These are phyloP conservation scores for Hericium rajendrae DNA, from an alignment of 768 basidiomycete species.

Conservation along the genomic window DNA sequence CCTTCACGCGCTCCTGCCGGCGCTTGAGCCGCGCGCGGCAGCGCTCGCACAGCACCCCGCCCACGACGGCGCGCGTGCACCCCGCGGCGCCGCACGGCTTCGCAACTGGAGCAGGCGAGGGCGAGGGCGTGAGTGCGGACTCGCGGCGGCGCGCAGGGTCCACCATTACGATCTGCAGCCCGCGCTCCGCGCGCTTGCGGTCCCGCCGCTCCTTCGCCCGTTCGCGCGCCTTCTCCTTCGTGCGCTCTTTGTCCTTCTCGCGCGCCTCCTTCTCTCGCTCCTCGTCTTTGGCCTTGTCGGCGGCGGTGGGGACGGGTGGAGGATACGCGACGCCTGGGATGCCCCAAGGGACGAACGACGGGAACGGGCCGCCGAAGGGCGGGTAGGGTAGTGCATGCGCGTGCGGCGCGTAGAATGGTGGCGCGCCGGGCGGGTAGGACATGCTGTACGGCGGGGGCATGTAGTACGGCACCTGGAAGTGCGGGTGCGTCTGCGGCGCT, in stretches of 20 bases:
- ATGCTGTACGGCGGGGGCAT: slow-evolving; percentile 27
- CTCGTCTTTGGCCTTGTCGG: not conserved
- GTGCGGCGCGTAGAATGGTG: slow-evolving; percentile 13
- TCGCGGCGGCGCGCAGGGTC: not conserved
- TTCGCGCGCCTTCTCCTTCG: not conserved
- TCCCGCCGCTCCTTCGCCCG: too few relatives aligned
- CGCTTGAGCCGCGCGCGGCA: not conserved
- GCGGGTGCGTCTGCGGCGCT: slow-evolving; percentile 12
- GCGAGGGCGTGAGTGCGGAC: not conserved
- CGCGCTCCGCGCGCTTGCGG: not conserved
- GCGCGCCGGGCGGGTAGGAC: slow-evolving; percentile 15
- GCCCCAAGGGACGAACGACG: not conserved
- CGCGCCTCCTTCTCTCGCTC: not conserved
- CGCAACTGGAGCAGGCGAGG: not conserved
- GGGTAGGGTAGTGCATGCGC: slow-evolving; percentile 19
- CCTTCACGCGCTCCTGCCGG: not conserved
- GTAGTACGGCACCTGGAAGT: slow-evolving; percentile 26
- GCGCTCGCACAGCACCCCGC: not conserved
- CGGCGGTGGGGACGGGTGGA: not conserved
- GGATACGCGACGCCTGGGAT: not conserved
- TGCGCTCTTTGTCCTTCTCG: not conserved
- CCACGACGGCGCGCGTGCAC: not conserved
- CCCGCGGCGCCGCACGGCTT: not conserved
- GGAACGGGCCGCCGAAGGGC: not conserved
- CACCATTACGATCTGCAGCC: not conserved